Evolutionary conservation across 2,329 filamentous ascomycete genomes (phyloP).

Genomic region (Botrytis squamosa): DNA sequence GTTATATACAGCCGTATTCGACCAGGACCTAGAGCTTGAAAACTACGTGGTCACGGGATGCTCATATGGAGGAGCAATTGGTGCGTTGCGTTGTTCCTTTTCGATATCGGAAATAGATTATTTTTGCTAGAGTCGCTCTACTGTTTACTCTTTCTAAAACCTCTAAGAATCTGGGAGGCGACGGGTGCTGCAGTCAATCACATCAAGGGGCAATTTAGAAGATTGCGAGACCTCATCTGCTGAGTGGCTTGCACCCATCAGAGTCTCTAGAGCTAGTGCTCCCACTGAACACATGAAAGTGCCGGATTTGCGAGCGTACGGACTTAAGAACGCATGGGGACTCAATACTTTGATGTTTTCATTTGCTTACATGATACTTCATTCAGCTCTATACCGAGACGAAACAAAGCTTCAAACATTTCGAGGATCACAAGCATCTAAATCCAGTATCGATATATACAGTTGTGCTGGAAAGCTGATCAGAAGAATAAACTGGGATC

Average conservation of each 20-base stretch:
- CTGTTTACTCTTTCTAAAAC: not conserved
- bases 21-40: slow-evolving; percentile 89
- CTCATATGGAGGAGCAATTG: slow-evolving; percentile 89
- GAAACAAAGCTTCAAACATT: slow-evolving; percentile 80
- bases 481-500: slow-evolving; percentile 85
- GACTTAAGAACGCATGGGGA: not conserved
- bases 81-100: slow-evolving; percentile 51
- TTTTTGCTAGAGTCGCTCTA: not conserved
- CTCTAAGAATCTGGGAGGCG: not conserved
- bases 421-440: slow-evolving; percentile 67
- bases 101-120: not conserved
- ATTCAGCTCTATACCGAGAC: slow-evolving; percentile 80
- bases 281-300: not conserved
- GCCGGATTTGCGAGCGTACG: not conserved
- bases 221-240: not conserved
- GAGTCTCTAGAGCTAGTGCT: not conserved
- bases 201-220: not conserved
- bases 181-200: not conserved
- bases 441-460: slow-evolving; percentile 90
- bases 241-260: not conserved
- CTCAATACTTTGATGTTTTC: not conserved
- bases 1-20: slow-evolving; percentile 90
- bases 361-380: slow-evolving; percentile 30
- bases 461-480: slow-evolving; percentile 89
- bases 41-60: slow-evolving; percentile 91